Evolutionary conservation across 2,329 filamentous ascomycete genomes (phyloP), one percentile per base, ranked within the genome.

Genomic region (Trichoderma sp.): DNA sequence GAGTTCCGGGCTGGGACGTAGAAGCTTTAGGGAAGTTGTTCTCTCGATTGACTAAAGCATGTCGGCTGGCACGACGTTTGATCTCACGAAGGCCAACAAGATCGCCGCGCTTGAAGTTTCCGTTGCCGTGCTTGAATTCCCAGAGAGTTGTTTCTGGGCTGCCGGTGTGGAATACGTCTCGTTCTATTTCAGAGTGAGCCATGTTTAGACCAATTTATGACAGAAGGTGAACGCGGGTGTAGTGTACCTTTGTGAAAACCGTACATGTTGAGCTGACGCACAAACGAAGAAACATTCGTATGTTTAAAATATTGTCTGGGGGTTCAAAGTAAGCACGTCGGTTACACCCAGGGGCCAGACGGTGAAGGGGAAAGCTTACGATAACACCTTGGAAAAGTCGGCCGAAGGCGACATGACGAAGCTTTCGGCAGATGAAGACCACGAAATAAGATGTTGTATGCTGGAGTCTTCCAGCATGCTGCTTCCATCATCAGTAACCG

Each of bases 91-190:
- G 82, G 8, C 95, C 94, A 62, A 95, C 90, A 29, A 99, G 84
- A 79, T 99, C 95, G 47, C 96, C 96, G 72, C 94, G 90, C 81
- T 97, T 98, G 83, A 99, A 99, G 79, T 92, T 98, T 65, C 95
- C 95, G 76, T 95, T 96, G 65, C 96, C 96, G 77, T 99, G 96
- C 80, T 97, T 98, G 81, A 99, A 99, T 78, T 99, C 96, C 96
- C 96, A 99, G 35, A 99, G 84, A 0, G 95, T 94, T 24, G 94
- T 94, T 76, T 98, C 96, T 14, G 95, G 94, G 55, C 92, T 94
- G 13, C 93, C 94, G 4, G 94, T 97, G 79, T 98, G 95, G 78
- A 98, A 99, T 27, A 98, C 96, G 79, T 99, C 96, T 83, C 96
- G 97, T 76, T 98, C 96, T 97, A 40, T 21, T 43, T 49, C 27